Percentiles rank a stretch among this genome's conserved stretches.
phyloP scores from a whole-genome alignment of 331 rosid genomes.

The Rhamnella rubrinervis region DNA sequence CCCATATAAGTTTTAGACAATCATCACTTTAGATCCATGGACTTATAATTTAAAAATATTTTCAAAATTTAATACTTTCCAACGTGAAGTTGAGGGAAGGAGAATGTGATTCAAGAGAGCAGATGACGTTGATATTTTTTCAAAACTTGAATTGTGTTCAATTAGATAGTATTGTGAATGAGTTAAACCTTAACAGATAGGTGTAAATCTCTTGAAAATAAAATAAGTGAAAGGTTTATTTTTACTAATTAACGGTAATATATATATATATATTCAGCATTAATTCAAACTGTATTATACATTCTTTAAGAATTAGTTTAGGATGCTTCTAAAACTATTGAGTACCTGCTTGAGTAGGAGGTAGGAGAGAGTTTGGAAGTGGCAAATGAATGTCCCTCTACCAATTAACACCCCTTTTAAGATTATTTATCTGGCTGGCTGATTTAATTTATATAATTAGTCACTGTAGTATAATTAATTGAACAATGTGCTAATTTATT shows the following conservation, averaged over 20 bases:
- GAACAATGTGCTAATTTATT: too few species aligned
- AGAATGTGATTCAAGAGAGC: not conserved
- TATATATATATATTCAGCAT: not conserved
- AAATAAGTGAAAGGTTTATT: constrained; percentile 18
- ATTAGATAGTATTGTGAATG: not conserved
- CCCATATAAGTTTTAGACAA: too few species aligned
- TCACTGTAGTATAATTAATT: too few species aligned
- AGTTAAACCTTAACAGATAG: constrained; percentile 5
- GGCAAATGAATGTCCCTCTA: too few species aligned
- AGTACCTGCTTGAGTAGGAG: constrained; percentile 22
- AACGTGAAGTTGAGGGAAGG: not conserved
- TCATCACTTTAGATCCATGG: too few species aligned
- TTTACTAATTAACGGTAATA: constrained; percentile 8
- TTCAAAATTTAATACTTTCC: too few species aligned
- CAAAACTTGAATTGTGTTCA: not conserved
- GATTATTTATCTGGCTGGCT: too few species aligned
- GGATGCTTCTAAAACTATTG: constrained; percentile 27
- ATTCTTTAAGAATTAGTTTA: not conserved
- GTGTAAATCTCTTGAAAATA: constrained; percentile 21
- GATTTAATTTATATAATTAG: too few species aligned
- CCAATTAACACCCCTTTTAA: too few species aligned
- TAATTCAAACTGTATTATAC: not conserved
- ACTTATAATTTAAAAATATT: too few species aligned
- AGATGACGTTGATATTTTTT: constrained; percentile 16
- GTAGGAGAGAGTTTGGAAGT: not conserved